Percentiles rank a stretch among this genome's conserved stretches.
phyloP scores from a whole-genome alignment of 2,329 filamentous ascomycete species.

The Diplodia scrobiculata region DNA sequence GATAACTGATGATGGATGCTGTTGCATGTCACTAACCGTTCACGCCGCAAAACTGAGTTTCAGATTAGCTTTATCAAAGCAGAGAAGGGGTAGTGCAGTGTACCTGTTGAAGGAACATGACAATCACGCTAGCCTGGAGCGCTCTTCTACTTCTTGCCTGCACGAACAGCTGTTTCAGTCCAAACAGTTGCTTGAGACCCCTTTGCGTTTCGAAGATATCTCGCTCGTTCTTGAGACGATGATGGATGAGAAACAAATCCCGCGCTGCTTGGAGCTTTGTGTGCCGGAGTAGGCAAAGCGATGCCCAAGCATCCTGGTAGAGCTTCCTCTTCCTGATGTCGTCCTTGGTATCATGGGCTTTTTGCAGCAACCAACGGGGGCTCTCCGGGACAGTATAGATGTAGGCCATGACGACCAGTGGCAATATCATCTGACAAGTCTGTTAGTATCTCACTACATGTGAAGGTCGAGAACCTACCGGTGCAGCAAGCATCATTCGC shows the following conservation, averaged over 20 bases:
- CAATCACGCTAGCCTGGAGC: constrained; percentile 34
- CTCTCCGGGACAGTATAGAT: constrained; percentile 36
- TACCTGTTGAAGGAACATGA: constrained; percentile 40
- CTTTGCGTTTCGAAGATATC: constrained; percentile 37
- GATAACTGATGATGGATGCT: too few relatives aligned
- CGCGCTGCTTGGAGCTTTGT: constrained; percentile 56
- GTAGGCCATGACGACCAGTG: constrained; percentile 35
- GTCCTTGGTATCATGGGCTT: constrained; percentile 28
- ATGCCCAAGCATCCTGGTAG: constrained; percentile 44
- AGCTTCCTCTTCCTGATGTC: constrained; percentile 39
- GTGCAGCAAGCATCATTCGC: constrained; percentile 39
- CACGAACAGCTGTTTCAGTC: constrained; percentile 35
- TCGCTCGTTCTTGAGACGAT: constrained; percentile 40
- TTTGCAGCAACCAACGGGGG: constrained; percentile 35
- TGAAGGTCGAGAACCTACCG: constrained; percentile 6
- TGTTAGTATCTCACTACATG: too few relatives aligned
- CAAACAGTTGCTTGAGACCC: constrained; percentile 35
- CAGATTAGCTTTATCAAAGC: not conserved
- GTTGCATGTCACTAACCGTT: constrained; percentile 6
- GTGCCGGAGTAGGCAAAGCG: constrained; percentile 58
- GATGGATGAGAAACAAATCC: constrained; percentile 54
- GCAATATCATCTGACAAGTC: constrained; percentile 32
- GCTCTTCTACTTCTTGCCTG: constrained; percentile 37
- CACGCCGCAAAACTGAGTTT: constrained; percentile 34
- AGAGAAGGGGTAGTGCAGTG: too few relatives aligned